A percentile compares a stretch with the other conserved stretches of the same genome.
phyloP scores from a whole-genome alignment of 2,329 filamentous ascomycete species.

The Aspergillus udagawae region DNA sequence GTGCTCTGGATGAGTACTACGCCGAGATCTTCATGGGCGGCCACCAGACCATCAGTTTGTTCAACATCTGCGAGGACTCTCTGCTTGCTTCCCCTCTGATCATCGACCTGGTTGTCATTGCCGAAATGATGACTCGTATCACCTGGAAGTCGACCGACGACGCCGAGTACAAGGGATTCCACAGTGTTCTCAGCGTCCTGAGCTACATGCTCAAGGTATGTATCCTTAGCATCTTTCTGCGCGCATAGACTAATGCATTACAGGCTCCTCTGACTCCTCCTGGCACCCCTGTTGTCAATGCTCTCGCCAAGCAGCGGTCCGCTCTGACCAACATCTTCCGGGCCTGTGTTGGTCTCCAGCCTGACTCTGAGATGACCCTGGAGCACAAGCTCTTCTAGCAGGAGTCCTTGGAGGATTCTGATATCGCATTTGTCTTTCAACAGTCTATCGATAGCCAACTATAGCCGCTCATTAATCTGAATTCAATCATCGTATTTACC shows the following conservation, averaged over 20 bases:
- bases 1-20: conserved; percentile 97
- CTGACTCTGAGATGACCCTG: conserved; percentile 97
- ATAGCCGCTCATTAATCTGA: conserved; percentile 24
- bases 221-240: not conserved
- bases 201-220: conserved; percentile 90
- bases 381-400: conserved; percentile 89
- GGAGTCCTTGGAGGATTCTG: too few relatives aligned
- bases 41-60: conserved; percentile 95
- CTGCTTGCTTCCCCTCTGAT: conserved; percentile 93
- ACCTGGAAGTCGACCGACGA: conserved; percentile 71
- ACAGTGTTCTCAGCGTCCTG: conserved; percentile 92
- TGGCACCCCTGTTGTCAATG: conserved; percentile 92
- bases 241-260: conserved; percentile 8
- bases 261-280: conserved; percentile 89
- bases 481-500: not conserved
- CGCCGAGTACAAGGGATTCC: conserved; percentile 84
- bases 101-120: conserved; percentile 87
- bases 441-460: conserved; percentile 18
- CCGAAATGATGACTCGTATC: conserved; percentile 98
- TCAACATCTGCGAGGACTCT: conserved; percentile 99
- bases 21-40: conserved; percentile 98
- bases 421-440: too few relatives aligned
- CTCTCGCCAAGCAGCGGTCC: conserved; percentile 90
- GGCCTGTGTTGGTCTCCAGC: conserved; percentile 92
- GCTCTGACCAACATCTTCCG: conserved; percentile 98